These are phyloP conservation scores for Deinandra increscens DNA, from an alignment of 129 eudicot species.

Conservation along the genomic window DNA sequence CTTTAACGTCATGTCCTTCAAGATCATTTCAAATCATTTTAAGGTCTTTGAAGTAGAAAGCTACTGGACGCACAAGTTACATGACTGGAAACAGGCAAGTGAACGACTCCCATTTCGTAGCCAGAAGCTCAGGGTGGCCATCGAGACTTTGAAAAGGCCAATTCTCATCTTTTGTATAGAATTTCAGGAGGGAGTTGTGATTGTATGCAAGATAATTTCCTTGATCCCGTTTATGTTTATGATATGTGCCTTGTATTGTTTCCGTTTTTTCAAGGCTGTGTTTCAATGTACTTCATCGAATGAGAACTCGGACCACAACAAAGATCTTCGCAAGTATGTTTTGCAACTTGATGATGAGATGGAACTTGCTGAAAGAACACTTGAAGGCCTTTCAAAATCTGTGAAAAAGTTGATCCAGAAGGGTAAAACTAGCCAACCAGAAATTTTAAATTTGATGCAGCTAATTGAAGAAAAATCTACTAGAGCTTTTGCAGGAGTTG, in stretches of 20 bases:
- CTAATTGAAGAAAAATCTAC: not conserved
- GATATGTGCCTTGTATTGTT: not conserved
- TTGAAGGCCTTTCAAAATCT: not conserved
- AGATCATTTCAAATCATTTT: not conserved
- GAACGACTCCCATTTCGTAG: not conserved
- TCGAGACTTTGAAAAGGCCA: not conserved
- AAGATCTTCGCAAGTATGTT: not conserved
- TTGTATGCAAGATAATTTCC: not conserved
- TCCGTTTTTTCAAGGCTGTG: not conserved
- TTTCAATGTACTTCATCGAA: not conserved
- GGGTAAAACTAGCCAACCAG: not conserved
- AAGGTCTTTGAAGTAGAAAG: constrained; percentile 10
- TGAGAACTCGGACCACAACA: not conserved
- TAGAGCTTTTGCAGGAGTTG: not conserved
- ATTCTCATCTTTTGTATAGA: not conserved
- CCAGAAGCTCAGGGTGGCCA: not conserved
- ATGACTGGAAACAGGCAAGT: not conserved
- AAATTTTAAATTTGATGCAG: not conserved
- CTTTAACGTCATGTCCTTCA: not conserved
- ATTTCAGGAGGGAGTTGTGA: not conserved
- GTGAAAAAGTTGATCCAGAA: not conserved
- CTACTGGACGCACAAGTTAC: not conserved
- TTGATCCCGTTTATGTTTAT: not conserved
- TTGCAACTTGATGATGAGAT: not conserved
- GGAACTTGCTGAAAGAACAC: not conserved